Evolutionary conservation across 352 stramenopile species (phyloP).

Genomic region (Phytophthora colocasiae): DNA sequence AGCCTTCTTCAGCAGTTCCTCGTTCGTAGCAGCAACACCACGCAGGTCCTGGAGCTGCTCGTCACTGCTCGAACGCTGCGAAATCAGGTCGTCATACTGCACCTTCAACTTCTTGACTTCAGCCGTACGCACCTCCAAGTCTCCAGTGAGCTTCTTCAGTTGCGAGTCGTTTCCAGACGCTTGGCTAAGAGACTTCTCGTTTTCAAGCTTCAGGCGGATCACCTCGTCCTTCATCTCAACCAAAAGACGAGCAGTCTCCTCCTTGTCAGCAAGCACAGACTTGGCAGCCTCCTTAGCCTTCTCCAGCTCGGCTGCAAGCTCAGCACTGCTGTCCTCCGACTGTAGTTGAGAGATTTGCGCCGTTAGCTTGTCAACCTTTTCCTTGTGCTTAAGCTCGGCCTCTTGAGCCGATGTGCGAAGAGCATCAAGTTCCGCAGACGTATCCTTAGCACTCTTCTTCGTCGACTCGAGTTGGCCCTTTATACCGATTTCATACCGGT

Average conservation of each 20-base stretch:
- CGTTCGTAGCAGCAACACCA: constrained; percentile 48
- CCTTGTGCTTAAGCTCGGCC: constrained; percentile 29
- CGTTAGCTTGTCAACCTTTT: constrained; percentile 43
- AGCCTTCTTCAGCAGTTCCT: constrained; percentile 78
- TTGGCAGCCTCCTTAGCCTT: constrained; percentile 37
- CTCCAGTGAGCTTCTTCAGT: constrained; percentile 42
- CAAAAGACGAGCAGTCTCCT: constrained; percentile 41
- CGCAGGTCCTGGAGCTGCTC: constrained; percentile 56
- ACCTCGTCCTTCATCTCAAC: constrained; percentile 63
- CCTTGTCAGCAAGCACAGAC: constrained; percentile 46
- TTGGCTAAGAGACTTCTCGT: constrained; percentile 42
- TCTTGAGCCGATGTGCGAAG: constrained; percentile 33
- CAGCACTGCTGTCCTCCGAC: constrained; percentile 28
- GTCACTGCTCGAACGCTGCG: constrained; percentile 37
- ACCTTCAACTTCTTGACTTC: constrained; percentile 42
- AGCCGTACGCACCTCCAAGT: constrained; percentile 44
- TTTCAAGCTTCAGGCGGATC: constrained; percentile 48
- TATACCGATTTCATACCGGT: too few species aligned
- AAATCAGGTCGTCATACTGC: constrained; percentile 44
- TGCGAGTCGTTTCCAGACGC: constrained; percentile 37
- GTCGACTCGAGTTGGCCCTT: constrained; percentile 31
- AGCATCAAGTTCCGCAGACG: constrained; percentile 20
- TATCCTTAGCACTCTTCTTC: constrained; percentile 26
- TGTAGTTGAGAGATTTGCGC: constrained; percentile 41
- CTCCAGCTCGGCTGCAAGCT: constrained; percentile 39